phyloP scores from a whole-genome alignment of 352 stramenopile species.

The Blastocystis hominis region DNA sequence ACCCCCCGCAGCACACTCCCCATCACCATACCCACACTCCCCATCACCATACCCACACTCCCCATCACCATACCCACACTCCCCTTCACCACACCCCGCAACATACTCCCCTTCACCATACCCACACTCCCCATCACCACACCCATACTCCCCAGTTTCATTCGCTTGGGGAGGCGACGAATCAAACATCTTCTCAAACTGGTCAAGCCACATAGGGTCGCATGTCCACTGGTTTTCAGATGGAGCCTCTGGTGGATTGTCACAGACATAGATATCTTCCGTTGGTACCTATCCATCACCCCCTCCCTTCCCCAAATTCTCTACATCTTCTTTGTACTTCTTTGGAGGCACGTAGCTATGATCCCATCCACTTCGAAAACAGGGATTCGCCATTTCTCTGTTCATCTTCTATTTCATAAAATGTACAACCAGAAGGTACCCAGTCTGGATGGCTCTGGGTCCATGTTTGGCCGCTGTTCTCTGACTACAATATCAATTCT shows the following conservation, averaged over 20 bases:
- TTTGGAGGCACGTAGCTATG: conserved; percentile 44
- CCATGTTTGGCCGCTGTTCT: neutral
- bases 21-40: neutral
- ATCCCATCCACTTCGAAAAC: conserved; percentile 57
- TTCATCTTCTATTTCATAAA: neutral
- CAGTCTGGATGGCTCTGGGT: neutral
- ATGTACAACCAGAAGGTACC: neutral
- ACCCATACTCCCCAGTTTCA: neutral
- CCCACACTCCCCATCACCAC: neutral
- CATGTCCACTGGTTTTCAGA: neutral
- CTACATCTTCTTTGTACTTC: conserved; percentile 41
- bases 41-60: neutral
- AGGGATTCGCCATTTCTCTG: neutral
- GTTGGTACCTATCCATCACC: neutral
- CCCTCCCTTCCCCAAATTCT: neutral
- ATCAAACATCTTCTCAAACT: conserved; percentile 10
- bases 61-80: neutral
- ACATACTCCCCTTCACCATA: neutral
- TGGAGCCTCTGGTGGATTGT: neutral
- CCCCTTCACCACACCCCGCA: no score
- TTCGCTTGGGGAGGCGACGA: neutral
- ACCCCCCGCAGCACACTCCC: neutral
- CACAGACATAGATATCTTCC: neutral
- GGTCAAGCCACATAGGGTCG: neutral
- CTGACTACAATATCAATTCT: neutral